Percentiles rank a stretch among this genome's conserved stretches.
Evolutionary conservation across 208 protist genomes (phyloP).

Genomic region (Crithidia brevicula): DNA sequence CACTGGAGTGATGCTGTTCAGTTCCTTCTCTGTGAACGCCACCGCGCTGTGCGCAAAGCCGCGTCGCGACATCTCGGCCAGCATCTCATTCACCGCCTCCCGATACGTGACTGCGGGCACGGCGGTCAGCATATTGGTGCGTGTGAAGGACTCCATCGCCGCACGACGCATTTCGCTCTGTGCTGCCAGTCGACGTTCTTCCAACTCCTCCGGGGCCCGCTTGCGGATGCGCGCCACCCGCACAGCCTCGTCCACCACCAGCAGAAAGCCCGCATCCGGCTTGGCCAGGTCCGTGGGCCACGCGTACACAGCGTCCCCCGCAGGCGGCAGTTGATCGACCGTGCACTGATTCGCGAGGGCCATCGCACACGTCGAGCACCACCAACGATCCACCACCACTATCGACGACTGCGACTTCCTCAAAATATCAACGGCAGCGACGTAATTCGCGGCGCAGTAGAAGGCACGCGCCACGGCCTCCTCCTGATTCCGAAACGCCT

Average conservation of each 20-base stretch:
- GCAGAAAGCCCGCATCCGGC: slow-evolving; percentile 37
- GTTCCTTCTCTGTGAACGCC: slow-evolving; percentile 48
- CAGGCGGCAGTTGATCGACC: slow-evolving; percentile 37
- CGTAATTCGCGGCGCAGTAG: slow-evolving; percentile 77
- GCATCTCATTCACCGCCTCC: slow-evolving; percentile 59
- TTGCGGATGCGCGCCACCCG: slow-evolving; percentile 55
- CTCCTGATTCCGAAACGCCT: slow-evolving; percentile 42
- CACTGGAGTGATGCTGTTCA: slow-evolving; percentile 42
- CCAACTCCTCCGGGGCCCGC: slow-evolving; percentile 57
- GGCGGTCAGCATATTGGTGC: slow-evolving; percentile 41
- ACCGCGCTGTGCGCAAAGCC: slow-evolving; percentile 34
- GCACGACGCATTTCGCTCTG: slow-evolving; percentile 54
- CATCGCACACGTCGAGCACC: slow-evolving; percentile 82
- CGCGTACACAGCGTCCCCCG: slow-evolving; percentile 43
- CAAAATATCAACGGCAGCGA: slow-evolving; percentile 48
- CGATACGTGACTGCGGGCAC: slow-evolving; percentile 52
- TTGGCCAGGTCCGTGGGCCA: slow-evolving; percentile 58
- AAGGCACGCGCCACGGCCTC: slow-evolving; percentile 60
- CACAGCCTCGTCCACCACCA: slow-evolving; percentile 63
- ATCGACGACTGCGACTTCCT: background rate
- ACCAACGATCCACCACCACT: slow-evolving; percentile 82
- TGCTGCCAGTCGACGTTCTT: slow-evolving; percentile 60
- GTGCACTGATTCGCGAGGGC: slow-evolving; percentile 52
- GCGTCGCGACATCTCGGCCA: slow-evolving; percentile 28
- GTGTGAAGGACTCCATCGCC: slow-evolving; percentile 60